Base-by-base conservation (phyloP, 129 eudicot species). In the Artemisia tridentata region DNA sequence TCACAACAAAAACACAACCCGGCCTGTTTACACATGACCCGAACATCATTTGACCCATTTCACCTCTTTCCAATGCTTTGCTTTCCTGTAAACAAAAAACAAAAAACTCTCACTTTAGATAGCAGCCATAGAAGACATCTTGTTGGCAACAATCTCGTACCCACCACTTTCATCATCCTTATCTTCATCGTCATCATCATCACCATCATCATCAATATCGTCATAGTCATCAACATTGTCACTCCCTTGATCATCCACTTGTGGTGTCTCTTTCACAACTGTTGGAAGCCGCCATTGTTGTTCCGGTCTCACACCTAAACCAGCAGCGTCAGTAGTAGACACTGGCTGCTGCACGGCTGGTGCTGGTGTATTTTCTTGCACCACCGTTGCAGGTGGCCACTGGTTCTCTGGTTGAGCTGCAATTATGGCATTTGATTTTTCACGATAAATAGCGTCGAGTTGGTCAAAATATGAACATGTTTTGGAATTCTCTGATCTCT, bases 321-420 rank as follows among this genome's bases (percentile, higher is more conserved):
- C 72, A 23, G 38, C n/a, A 74, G 25, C 9, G 5, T n/a, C 48
- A 25, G 11, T 52, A 11, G 27, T 51, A 20, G 71, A 0, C 34
- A 19, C 68, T 46, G 74, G 84, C 17, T 71, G 85, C 10, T 70
- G 79, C 18, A 43, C 17, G 27, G 78, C 10, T 12, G 72, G 65
- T 65, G 78, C 10, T 12, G 72, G 65, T 65, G 71, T 3, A 11
- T 78, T 56, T 5, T 76, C 72, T 38, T 47, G 51, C 49, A 72
- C 69, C 20, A 27, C n/a, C 16, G 69, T 56, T 9, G 80, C 82
- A 0, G 72, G 72, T 0, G 89, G 97, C 97, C 97, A 91, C 58
- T 91, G 96, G 23, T 86, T 92, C 63, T 91, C 91, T 0, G 97
- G 91, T 18, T 75, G 82, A 14, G 81, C 96, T 83, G 82, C 77